Conservation (phyloP, 495 filamentous ascomycete species). For the Penicillium fimorum region DNA sequence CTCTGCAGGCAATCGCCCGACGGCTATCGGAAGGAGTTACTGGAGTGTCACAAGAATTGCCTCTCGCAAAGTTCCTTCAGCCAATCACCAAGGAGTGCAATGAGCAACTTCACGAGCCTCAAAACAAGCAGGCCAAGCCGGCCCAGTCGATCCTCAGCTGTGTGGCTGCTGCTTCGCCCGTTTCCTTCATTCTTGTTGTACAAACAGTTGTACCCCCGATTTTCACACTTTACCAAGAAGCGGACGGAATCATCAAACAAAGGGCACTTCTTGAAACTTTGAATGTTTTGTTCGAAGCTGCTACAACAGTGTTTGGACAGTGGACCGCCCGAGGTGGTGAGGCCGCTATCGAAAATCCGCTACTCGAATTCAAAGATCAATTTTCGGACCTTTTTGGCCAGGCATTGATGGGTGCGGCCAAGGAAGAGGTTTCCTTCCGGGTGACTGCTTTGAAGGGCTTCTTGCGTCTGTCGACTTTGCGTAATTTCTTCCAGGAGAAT, state of each 20-base stretch:
- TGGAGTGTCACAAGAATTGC: conserved; percentile 46
- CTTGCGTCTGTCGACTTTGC: conserved; percentile 53
- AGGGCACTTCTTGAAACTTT: conserved; percentile 65
- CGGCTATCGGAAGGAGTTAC: conserved; percentile 55
- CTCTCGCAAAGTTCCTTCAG: conserved; percentile 60
- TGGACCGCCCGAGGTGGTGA: conserved; percentile 48
- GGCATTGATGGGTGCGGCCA: conserved; percentile 59
- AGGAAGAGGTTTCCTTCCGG: conserved; percentile 66
- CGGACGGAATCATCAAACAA: conserved; percentile 65
- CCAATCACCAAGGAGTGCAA: conserved; percentile 69
- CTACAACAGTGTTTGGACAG: conserved; percentile 55
- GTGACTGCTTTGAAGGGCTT: conserved; percentile 60
- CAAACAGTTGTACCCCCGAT: conserved; percentile 58
- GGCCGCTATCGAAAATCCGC: conserved; percentile 45
- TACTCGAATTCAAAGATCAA: conserved; percentile 59
- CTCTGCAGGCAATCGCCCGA: conserved; percentile 54
- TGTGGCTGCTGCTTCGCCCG: conserved; percentile 53
- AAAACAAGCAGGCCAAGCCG: conserved; percentile 72
- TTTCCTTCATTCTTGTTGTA: conserved; percentile 54
- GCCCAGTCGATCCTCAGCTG: conserved; percentile 61
- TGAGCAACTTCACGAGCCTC: conserved; percentile 70
- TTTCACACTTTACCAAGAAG: conserved; percentile 61
- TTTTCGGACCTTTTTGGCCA: conserved; percentile 59
- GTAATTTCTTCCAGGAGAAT: conserved; percentile 59
- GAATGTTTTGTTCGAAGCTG: conserved; percentile 56